phyloP scores from a whole-genome alignment of 2,329 filamentous ascomycete genomes.

The Penicillium rolfsii region DNA sequence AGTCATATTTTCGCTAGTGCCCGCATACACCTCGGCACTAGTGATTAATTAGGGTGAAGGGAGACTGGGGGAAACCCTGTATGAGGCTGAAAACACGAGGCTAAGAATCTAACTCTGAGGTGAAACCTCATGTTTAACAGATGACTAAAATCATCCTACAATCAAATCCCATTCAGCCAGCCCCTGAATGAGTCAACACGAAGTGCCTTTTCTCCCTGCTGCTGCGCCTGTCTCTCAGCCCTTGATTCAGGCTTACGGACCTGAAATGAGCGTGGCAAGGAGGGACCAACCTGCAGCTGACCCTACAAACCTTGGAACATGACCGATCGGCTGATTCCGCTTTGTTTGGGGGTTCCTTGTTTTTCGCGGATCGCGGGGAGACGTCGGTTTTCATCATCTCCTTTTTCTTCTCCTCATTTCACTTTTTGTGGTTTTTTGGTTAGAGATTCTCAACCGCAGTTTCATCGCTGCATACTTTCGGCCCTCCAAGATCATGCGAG shows the following conservation, averaged over 20 bases:
- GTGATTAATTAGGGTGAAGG: too few relatives aligned
- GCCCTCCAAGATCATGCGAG: conserved; percentile 36
- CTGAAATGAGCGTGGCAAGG: neutral
- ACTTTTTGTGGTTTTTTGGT: neutral
- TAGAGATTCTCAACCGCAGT: neutral
- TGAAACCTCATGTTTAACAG: neutral
- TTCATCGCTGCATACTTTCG: neutral
- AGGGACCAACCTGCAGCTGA: neutral
- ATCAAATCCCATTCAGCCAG: neutral
- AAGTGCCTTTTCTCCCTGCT: neutral
- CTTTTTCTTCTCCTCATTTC: neutral
- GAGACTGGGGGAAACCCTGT: neutral
- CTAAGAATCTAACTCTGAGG: neutral
- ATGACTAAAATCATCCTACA: neutral
- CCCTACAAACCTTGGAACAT: conserved; percentile 5
- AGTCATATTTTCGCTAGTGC: neutral
- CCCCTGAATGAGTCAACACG: neutral
- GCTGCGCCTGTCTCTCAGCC: neutral
- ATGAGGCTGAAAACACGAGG: conserved; percentile 6
- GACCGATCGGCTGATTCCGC: conserved; percentile 28
- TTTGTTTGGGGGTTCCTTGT: conserved; percentile 10
- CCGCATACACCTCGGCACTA: neutral
- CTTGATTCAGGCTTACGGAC: neutral
- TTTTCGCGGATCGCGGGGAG: neutral
- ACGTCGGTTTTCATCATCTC: neutral